Conservation (phyloP, 805 yeast genomes). For the Naumovozyma dairenensis region DNA sequence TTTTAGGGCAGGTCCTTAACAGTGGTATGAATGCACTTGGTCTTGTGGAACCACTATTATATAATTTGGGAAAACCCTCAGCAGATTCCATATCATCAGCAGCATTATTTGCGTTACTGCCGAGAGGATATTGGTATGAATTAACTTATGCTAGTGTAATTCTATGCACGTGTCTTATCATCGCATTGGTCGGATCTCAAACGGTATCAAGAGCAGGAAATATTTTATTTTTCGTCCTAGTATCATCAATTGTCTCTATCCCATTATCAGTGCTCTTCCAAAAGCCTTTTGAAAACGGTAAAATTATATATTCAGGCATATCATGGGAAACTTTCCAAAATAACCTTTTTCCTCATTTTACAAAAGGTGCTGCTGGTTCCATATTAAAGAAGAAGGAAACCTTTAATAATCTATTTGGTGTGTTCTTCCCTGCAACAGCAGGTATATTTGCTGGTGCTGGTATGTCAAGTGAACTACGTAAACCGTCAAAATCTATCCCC, state of each 20-base stretch:
- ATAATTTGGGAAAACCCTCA: slow-evolving; percentile 52
- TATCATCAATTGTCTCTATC: slow-evolving; percentile 66
- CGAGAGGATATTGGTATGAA: slow-evolving; percentile 60
- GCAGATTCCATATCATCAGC: slow-evolving; percentile 34
- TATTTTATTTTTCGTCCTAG: slow-evolving; percentile 53
- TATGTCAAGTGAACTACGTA: slow-evolving; percentile 87
- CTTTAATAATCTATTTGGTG: slow-evolving; percentile 81
- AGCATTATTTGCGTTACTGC: slow-evolving; percentile 43
- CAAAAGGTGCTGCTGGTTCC: slow-evolving; percentile 90
- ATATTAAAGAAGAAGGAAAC: slow-evolving; percentile 52
- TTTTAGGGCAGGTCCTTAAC: slow-evolving; percentile 87
- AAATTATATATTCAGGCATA: slow-evolving; percentile 57
- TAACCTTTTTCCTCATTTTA: slow-evolving; percentile 71
- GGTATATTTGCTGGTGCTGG: slow-evolving; percentile 98
- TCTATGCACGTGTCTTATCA: slow-evolving; percentile 57
- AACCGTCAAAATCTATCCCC: slow-evolving; percentile 86
- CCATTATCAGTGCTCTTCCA: slow-evolving; percentile 69
- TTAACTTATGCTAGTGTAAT: slow-evolving; percentile 63
- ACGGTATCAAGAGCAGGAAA: slow-evolving; percentile 78
- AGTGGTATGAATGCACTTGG: slow-evolving; percentile 93
- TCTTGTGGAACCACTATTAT: slow-evolving; percentile 79
- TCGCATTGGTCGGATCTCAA: slow-evolving; percentile 73
- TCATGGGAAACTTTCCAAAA: slow-evolving; percentile 53
- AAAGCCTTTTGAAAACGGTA: slow-evolving; percentile 48
- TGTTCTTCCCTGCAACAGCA: slow-evolving; percentile 96